Conservation (phyloP, 2,329 filamentous ascomycete species). For the Trichophyton schoenleinii region DNA sequence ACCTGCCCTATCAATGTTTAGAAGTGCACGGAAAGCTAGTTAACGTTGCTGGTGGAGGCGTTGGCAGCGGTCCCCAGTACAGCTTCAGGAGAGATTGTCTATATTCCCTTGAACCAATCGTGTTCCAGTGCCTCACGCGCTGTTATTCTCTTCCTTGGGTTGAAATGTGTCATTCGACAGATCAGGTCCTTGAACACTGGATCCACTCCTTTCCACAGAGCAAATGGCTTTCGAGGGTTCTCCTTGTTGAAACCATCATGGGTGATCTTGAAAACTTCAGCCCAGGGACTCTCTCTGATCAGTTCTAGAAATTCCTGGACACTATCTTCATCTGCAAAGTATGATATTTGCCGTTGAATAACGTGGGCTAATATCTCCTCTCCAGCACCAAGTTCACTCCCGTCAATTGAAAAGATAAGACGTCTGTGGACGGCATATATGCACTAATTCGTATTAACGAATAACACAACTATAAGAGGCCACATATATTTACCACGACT, state of each 20-base stretch:
- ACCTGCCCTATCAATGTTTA: not conserved
- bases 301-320: conserved; percentile 24
- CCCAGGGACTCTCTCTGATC: conserved; percentile 25
- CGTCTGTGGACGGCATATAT: conserved; percentile 33
- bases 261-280: conserved; percentile 28
- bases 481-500: conserved; percentile 8
- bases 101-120: conserved; percentile 17
- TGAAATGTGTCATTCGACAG: conserved; percentile 21
- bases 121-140: conserved; percentile 21
- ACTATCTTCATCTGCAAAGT: conserved; percentile 34
- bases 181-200: conserved; percentile 22
- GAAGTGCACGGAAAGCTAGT: not conserved
- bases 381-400: conserved; percentile 22
- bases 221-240: conserved; percentile 34
- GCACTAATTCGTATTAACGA: conserved; percentile 21
- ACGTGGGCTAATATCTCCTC: conserved; percentile 28
- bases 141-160: conserved; percentile 20
- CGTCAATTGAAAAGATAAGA: conserved; percentile 29
- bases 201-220: conserved; percentile 28
- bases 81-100: not conserved
- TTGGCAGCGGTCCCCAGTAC: not conserved
- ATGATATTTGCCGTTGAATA: conserved; percentile 36
- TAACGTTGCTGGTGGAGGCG: not conserved
- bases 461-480: not conserved
- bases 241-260: conserved; percentile 28